Base-by-base conservation (phyloP, 192 early-diverging fungal genomes). In the Coemansia sp. region DNA sequence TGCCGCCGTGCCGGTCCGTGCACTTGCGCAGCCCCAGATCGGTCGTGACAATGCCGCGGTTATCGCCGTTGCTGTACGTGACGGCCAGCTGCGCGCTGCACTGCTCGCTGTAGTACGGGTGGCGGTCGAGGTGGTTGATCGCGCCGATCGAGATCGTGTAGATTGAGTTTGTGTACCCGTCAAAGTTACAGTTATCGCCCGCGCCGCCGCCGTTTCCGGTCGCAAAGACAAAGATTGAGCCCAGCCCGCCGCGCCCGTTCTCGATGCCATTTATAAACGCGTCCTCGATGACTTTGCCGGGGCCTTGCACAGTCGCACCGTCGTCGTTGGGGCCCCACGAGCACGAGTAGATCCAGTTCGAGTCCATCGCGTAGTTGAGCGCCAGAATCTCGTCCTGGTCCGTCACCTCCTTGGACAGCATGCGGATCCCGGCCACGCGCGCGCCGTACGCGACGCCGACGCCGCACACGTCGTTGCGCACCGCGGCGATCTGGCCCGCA, bases 401-500 rank as follows among this genome's bases (percentile, higher is more conserved):
- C n/a, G 92, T 95, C 44, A 98, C 85, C 11, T 82, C 82, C 29
- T 83, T 89, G 4, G 94, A 96, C 4, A 99, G 81, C 60, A 99
- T 95, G 31, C 97, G 85, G 40, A 98, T 78, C 0, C 92, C 94
- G 0, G 94, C 83, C 1, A 99, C 90, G 56, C 88, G 84, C 11
- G 95, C 88, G 53, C 89, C 80, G 52, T 86, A 97, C 0, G 97
- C 97, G 4, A 98, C 85, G 16, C 97, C 97, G 0, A 98, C 86
- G 22, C 95, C 95, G 65, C 97, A 97, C 5, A 95, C 85, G 60
- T 91, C 73, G 74, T 99, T 99, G 54, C 82, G 83, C n/a, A 77
- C 80, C 1, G 97, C 94, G 0, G 95, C 97, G 12, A 99, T 93
- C 81, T 97, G 92, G 14, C 97, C 97, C 6, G 97, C 97, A 71